A percentile compares a stretch with the other conserved stretches of the same genome.
Evolutionary conservation across 2,329 filamentous ascomycete species (phyloP).

Genomic region (Trichophyton rubrum): DNA sequence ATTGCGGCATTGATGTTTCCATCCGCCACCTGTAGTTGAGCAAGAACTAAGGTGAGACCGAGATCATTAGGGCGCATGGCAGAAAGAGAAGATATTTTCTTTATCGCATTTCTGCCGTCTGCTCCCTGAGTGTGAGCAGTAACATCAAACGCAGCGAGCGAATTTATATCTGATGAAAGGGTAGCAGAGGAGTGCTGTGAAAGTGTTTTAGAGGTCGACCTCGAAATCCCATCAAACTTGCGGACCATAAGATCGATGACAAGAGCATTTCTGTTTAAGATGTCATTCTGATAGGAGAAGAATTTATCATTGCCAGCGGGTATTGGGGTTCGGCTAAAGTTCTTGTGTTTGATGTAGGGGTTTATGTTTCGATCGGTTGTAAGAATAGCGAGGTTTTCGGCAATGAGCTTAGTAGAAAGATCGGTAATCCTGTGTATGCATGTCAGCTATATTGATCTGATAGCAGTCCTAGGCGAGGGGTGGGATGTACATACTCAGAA

Average conservation of each 20-base stretch:
- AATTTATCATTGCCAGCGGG: constrained; percentile 42
- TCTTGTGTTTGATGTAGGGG: constrained; percentile 46
- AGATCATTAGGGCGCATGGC: constrained; percentile 67
- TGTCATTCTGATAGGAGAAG: constrained; percentile 46
- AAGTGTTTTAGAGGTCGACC: constrained; percentile 41
- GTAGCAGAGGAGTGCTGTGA: constrained; percentile 38
- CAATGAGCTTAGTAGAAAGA: constrained; percentile 46
- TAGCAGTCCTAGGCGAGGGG: neutral
- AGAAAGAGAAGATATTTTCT: constrained; percentile 54
- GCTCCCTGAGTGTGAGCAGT: constrained; percentile 57
- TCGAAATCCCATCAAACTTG: constrained; percentile 48
- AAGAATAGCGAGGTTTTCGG: constrained; percentile 47
- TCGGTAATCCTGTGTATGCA: constrained; percentile 40
- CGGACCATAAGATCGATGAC: constrained; percentile 46
- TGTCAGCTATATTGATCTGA: constrained; percentile 6
- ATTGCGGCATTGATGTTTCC: constrained; percentile 63
- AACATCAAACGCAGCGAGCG: constrained; percentile 54
- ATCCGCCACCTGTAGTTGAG: constrained; percentile 66
- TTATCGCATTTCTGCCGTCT: constrained; percentile 55
- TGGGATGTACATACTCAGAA: constrained; percentile 34
- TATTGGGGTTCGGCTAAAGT: constrained; percentile 40
- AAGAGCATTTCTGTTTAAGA: constrained; percentile 43
- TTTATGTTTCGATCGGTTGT: constrained; percentile 38
- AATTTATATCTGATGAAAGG: constrained; percentile 40
- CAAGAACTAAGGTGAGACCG: constrained; percentile 63